phyloP scores from a whole-genome alignment of 2,329 filamentous ascomycete genomes.

The Neurospora sp. region DNA sequence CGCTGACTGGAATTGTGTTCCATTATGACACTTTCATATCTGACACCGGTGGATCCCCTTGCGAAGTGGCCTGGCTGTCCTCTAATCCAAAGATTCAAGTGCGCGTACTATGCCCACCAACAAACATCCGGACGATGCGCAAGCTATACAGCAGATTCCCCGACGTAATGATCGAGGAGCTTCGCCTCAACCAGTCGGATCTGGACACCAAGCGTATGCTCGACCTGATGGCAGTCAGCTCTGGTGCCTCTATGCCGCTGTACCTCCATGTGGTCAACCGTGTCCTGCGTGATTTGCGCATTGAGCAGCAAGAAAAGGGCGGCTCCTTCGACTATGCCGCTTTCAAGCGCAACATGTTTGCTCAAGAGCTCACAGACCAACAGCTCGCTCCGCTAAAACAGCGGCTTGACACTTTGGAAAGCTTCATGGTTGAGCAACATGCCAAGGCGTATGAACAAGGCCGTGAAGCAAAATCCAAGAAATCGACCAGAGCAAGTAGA shows the following conservation, averaged over 20 bases:
- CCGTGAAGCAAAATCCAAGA: neutral
- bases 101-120: conserved; percentile 43
- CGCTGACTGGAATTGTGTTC: conserved; percentile 52
- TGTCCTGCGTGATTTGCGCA: conserved; percentile 46
- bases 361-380: conserved; percentile 32
- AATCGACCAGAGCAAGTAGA: neutral
- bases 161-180: conserved; percentile 36
- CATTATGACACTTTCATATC: conserved; percentile 51
- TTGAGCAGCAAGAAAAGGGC: conserved; percentile 28
- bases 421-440: conserved; percentile 39
- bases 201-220: conserved; percentile 50
- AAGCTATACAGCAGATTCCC: conserved; percentile 30
- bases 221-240: conserved; percentile 46
- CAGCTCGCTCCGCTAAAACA: conserved; percentile 48
- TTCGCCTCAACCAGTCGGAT: conserved; percentile 40
- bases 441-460: conserved; percentile 10
- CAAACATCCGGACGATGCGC: conserved; percentile 35
- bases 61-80: conserved; percentile 49
- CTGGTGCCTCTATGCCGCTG: conserved; percentile 34
- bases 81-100: conserved; percentile 34
- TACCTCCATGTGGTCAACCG: conserved; percentile 47
- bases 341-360: conserved; percentile 31
- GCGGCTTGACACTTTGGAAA: conserved; percentile 52
- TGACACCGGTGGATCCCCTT: conserved; percentile 37
- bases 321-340: conserved; percentile 36